Evolutionary conservation across 129 eudicot species (phyloP), one percentile per base, ranked within the genome.

Genomic region (Tagetes erecta): DNA sequence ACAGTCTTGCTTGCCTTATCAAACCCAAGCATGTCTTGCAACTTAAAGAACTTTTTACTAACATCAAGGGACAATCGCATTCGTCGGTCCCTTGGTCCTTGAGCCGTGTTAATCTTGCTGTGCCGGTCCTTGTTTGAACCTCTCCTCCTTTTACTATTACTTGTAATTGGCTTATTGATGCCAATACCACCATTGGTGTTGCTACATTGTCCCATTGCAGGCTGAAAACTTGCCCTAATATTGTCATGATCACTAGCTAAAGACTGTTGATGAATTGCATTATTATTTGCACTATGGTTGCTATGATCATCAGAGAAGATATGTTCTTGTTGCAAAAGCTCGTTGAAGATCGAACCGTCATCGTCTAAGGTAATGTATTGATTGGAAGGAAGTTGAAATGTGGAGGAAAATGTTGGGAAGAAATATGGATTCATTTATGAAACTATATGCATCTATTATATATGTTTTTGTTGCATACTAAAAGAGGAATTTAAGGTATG

Each of bases 1-100:
- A 92, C 88, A 2, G 97, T 92, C 64, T 78, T 74, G 74, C 96
- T 92, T 4, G 93, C 83, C 71, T 92, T 92, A 53, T 92, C 96
- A 40, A 76, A 85, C 40, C 93, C 89, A 63, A 89, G 71, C 71
- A 85, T 14, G 45, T 92, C 97, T 81, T 92, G 96, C 20, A 92
- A 66, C 27, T 63, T 76, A 49, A 92, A 92, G 77, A 92, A 89
- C 58, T 80, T 87, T 2, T 80, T 59, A 3, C 96, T 91, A 68
- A 92, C 78, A 31, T 73, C 70, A 45, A 45, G 47, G 12, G 78
- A 73, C 60, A 73, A 60, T 51, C 70, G 58, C 86, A 13, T 89
- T 75, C 97, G 78, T 68, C 93, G 74, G 74, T 87, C 93, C 63
- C 97, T 89, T 3, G 86, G 86, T 39, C 97, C 97, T 14, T 78